Evolutionary conservation across 208 protist species (phyloP), one percentile per base, ranked within the genome.

Genomic region (Crithidia fasciculata): DNA sequence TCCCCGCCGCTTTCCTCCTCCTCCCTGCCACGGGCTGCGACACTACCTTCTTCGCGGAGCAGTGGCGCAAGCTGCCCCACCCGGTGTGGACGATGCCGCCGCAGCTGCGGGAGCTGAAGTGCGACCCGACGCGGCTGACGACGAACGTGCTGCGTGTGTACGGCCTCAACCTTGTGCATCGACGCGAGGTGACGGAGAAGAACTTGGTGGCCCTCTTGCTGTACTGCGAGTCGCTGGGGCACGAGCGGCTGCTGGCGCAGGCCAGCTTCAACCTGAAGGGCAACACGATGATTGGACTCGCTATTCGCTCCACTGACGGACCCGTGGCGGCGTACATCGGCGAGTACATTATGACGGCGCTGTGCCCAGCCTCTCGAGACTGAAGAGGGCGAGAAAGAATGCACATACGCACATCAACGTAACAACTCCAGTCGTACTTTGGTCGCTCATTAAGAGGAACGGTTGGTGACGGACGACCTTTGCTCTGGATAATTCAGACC

Each of bases 101-200:
- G 16, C 60, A 73, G 65, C 15, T 85, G 19, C 49, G 36, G 2
- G 68, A 74, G 54, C 45, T 76, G 13, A 63, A 58, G 43, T 81
- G 68, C 19, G 72, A 78, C 18, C 69, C 54, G 16, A 53, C 69
- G 28, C 54, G 76, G 19, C 57, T 85, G 53, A 84, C 80, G 8
- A 76, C 69, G 39, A 87, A 89, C 49, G n/a, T 84, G 53, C 68
- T 92, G 28, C 82, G 85, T 5, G 68, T 92, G n/a, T 60, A 86
- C 68, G 41, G 79, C 47, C 37, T 92, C n/a, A 86, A 81, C 65
- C 76, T 92, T 7, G 83, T 92, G 0, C 80, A 92, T 58, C 59
- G 76, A 8, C 68, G 73, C 36, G 81, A 85, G 49, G 1, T 81
- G 2, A 13, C 50, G 41, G 44, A 63, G 39, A 63, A 53, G 40